Percentiles rank a stretch among this genome's conserved stretches.
phyloP scores from a whole-genome alignment of 805 yeast species.

The Nematodospora valgi region DNA sequence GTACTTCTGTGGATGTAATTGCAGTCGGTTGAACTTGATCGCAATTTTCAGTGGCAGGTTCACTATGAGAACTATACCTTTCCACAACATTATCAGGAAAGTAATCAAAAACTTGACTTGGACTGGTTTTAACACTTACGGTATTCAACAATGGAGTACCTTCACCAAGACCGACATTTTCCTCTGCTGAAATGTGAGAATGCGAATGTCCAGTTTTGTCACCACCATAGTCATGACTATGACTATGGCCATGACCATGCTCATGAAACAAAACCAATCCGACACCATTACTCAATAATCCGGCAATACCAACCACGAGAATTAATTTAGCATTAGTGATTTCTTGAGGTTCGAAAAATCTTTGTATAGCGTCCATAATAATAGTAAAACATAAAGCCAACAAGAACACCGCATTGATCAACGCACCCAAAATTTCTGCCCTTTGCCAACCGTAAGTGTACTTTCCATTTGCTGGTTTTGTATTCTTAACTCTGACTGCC shows the following conservation, averaged over 20 bases:
- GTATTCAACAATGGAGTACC: conserved; percentile 5
- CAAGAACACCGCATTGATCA: conserved; percentile 88
- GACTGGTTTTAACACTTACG: conserved; percentile 2
- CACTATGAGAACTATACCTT: conserved; percentile 31
- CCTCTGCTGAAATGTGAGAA: conserved; percentile 14
- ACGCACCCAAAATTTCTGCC: conserved; percentile 94
- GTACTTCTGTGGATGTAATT: background rate
- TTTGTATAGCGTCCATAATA: conserved; percentile 86
- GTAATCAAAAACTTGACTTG: conserved; percentile 28
- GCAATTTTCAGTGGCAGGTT: conserved; percentile 9
- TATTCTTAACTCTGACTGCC: conserved; percentile 92
- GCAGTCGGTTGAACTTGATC: conserved; percentile 4
- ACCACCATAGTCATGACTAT: conserved; percentile 36
- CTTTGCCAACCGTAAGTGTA: conserved; percentile 98
- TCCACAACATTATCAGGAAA: conserved; percentile 48
- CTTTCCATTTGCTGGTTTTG: conserved; percentile 75
- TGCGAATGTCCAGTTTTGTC: conserved; percentile 31
- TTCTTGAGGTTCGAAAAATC: conserved; percentile 76
- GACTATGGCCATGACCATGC: conserved; percentile 46
- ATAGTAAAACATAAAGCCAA: conserved; percentile 91
- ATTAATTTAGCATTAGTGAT: conserved; percentile 82
- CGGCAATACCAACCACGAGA: conserved; percentile 77
- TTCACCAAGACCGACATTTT: conserved; percentile 3
- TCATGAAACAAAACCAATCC: conserved; percentile 91
- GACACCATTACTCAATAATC: conserved; percentile 74